Evolutionary conservation across 2,329 filamentous ascomycete genomes (phyloP).

Genomic region (Scytalidium lignicola): DNA sequence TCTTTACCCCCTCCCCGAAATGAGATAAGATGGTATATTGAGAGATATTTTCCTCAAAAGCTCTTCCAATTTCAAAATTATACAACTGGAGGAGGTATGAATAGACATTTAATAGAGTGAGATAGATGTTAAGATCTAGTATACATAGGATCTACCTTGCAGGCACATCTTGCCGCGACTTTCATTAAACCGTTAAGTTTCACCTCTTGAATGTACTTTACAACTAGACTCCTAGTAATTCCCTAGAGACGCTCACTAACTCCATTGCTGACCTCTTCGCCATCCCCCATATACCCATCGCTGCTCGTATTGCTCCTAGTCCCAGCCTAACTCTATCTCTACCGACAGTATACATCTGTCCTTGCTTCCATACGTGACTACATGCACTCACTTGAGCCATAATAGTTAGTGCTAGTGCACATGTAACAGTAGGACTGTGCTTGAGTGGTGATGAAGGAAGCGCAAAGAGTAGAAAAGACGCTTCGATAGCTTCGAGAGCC

Average conservation of each 20-base stretch:
- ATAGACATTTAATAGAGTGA: no score
- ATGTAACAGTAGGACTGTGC: slow-evolving; percentile 55
- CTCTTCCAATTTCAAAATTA: no score
- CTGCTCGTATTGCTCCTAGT: slow-evolving; percentile 51
- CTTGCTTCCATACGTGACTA: slow-evolving; percentile 41
- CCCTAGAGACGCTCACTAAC: slow-evolving; percentile 51
- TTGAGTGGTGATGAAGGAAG: slow-evolving; percentile 49
- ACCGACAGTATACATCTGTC: slow-evolving; percentile 34
- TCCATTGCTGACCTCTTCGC: slow-evolving; percentile 50
- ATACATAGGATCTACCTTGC: no score
- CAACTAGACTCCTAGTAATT: slow-evolving; percentile 28
- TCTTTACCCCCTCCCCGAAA: no score
- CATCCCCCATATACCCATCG: slow-evolving; percentile 52
- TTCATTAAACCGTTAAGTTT: no score
- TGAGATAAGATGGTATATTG: no score
- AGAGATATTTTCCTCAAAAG: no score
- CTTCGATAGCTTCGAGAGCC: slow-evolving; percentile 53
- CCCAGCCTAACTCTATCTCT: slow-evolving; percentile 53
- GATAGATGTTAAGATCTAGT: no score
- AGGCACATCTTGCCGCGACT: no score
- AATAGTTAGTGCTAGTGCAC: slow-evolving; percentile 48
- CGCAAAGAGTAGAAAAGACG: slow-evolving; percentile 47
- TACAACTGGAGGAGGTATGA: no score
- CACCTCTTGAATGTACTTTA: no score
- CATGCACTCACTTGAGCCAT: slow-evolving; percentile 57